phyloP scores from a whole-genome alignment of 225 moss, liverwort and hornwort genomes.

The Thuidium tamariscinum region DNA sequence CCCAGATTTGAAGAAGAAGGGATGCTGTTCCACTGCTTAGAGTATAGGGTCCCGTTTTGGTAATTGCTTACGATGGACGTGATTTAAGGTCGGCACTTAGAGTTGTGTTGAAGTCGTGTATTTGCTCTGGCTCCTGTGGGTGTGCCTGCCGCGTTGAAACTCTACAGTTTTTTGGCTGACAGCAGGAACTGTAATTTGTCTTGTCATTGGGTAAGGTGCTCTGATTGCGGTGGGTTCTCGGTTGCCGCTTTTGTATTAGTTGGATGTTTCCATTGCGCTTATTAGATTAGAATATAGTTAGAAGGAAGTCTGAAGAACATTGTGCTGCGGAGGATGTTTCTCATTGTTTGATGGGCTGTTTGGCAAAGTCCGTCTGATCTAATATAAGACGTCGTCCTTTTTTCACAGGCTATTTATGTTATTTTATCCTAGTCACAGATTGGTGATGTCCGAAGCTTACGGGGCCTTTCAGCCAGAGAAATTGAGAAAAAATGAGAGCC shows the following conservation, averaged over 20 bases:
- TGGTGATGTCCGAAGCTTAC: neutral
- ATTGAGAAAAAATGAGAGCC: neutral
- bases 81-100: neutral
- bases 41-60: neutral
- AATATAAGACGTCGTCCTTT: conserved; percentile 25
- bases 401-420: neutral
- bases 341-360: conserved; percentile 21
- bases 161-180: conserved; percentile 12
- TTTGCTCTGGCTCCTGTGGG: neutral
- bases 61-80: neutral
- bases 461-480: neutral
- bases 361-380: conserved; percentile 5
- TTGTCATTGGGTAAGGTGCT: conserved; percentile 9
- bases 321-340: conserved; percentile 22
- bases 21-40: conserved; percentile 26
- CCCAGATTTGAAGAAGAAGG: conserved; percentile 38
- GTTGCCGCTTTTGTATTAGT: conserved; percentile 19
- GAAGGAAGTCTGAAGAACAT: conserved; percentile 8
- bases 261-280: neutral
- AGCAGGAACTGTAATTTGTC: conserved; percentile 6
- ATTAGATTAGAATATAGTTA: conserved; percentile 7
- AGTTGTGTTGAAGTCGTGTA: neutral
- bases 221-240: neutral
- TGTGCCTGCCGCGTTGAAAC: neutral
- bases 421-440: neutral